Evolutionary conservation across 2,329 filamentous ascomycete species (phyloP), one percentile per base, ranked within the genome.

Genomic region (Hypocrella siamensis): DNA sequence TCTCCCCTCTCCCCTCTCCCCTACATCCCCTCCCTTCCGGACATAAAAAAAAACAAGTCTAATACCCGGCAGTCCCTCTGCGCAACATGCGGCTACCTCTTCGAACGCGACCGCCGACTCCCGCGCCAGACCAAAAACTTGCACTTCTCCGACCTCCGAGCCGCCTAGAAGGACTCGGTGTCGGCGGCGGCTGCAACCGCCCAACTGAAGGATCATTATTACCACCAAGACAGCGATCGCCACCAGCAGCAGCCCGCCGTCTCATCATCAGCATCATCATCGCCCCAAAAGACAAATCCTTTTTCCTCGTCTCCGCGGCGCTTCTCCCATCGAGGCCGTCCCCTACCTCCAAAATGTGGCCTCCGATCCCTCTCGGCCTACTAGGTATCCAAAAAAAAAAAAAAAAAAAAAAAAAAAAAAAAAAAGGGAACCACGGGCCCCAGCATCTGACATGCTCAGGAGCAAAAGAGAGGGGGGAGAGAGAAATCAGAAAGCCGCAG

Each of bases 41-140:
- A 7, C 7, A 4, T 12, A 40, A 34, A n/a, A n/a, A n/a, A n/a
- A n/a, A n/a, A n/a, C n/a, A n/a, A n/a, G n/a, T n/a, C n/a, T n/a
- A n/a, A n/a, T n/a, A n/a, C n/a, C 9, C 15, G 36, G 19, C 42
- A 86, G 81, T 79, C 82, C 19, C 71, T 96, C 4, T 96, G 88
- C 60, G 81, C 86, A 56, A 94, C 93, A 52, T 96, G 88, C 52
- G 88, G 85, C 35, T 77, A 86, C 43, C 59, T 88, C 15, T 94
- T 81, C 51, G 88, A 94, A 56, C 77, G 84, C 33, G 82, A 92
- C 54, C 79, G 82, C 55, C 76, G 77, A 41, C 65, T 93, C 1
- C 86, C 88, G 7, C 53, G 56, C 17, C 57, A 58, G 38, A 59
- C 49, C 27, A 55, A 54, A 47, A 58, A 59, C 38, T 43, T 59